phyloP scores from a whole-genome alignment of 2,329 filamentous ascomycete genomes.

The Didymella sp. region DNA sequence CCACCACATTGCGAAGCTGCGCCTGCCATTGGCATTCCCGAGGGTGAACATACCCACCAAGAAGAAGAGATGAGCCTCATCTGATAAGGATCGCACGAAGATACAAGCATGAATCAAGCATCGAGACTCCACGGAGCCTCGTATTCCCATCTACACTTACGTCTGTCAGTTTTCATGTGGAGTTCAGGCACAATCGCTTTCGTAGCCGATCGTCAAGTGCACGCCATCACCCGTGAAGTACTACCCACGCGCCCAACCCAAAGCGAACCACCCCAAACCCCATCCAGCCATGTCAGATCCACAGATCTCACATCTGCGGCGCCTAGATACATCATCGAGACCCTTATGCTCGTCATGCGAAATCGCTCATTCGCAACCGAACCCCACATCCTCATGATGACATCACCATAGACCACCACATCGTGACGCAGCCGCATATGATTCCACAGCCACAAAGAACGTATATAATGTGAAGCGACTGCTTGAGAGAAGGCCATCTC shows the following conservation, averaged over 20 bases:
- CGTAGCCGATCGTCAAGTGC: constrained; percentile 1
- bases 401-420: constrained; percentile 20
- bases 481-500: background rate
- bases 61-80: constrained; percentile 27
- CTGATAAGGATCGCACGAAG: constrained; percentile 12
- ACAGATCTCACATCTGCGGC: constrained; percentile 13
- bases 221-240: constrained; percentile 3
- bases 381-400: constrained; percentile 21
- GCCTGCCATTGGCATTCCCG: constrained; percentile 82
- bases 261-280: constrained; percentile 2
- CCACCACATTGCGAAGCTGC: constrained; percentile 72
- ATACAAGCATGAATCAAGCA: constrained; percentile 7
- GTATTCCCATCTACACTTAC: background rate
- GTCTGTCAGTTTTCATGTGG: constrained; percentile 1
- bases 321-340: constrained; percentile 19
- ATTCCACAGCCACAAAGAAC: background rate
- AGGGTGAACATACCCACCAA: constrained; percentile 54
- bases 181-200: constrained; percentile 3
- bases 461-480: constrained; percentile 5
- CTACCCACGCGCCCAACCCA: background rate
- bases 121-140: constrained; percentile 8
- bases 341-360: constrained; percentile 17
- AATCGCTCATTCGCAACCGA: constrained; percentile 6
- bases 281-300: constrained; percentile 12
- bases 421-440: constrained; percentile 15